Conservation (phyloP, 176 grass and related monocot species). For the Triticum timopheevii region DNA sequence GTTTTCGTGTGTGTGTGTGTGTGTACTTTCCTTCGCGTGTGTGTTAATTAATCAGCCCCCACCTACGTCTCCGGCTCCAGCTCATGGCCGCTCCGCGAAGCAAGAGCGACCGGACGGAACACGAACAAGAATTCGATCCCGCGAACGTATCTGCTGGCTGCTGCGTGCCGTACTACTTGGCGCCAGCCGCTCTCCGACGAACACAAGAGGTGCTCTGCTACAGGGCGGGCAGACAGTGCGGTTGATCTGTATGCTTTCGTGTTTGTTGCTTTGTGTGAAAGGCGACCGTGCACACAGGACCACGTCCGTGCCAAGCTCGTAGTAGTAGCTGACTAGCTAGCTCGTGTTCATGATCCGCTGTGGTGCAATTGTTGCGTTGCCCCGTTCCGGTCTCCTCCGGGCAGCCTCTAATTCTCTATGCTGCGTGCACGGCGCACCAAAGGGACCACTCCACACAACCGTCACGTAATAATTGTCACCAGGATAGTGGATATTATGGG, state of each 20-base stretch:
- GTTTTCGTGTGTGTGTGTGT: too few species aligned
- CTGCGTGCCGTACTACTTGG: background rate
- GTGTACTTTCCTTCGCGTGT: background rate
- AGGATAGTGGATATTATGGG: background rate
- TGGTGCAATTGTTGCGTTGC: conserved; percentile 30
- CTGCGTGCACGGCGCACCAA: background rate
- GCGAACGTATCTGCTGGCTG: background rate
- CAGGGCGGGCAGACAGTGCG: background rate
- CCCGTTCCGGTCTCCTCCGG: conserved; percentile 29
- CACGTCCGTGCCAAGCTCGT: too few species aligned
- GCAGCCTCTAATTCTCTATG: background rate
- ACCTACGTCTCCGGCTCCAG: background rate
- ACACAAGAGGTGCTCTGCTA: background rate
- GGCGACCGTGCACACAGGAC: conserved; percentile 19
- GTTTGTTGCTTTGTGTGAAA: conserved; percentile 44
- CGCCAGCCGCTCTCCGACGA: background rate
- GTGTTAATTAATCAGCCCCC: too few species aligned
- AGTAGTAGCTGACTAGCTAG: background rate
- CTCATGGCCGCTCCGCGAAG: background rate
- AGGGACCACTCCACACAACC: background rate
- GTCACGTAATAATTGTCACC: background rate
- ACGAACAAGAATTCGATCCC: background rate
- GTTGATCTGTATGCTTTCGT: background rate
- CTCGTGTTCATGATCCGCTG: conserved; percentile 24
- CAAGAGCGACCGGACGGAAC: background rate